phyloP scores from a whole-genome alignment of 441 rosid genomes.

The Arabidopsis lyrata region DNA sequence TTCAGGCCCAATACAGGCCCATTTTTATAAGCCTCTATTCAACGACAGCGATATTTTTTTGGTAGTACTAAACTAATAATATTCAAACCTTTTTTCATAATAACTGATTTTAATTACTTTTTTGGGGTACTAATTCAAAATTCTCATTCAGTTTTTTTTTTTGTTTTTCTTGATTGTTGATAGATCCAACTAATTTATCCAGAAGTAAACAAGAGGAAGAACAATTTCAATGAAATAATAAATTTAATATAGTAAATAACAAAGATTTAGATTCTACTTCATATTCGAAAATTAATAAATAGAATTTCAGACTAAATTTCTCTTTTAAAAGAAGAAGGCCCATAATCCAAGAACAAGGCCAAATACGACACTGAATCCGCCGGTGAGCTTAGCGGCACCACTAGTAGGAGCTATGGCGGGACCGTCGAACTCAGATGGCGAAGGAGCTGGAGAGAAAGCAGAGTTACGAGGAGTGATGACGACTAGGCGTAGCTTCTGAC shows the following conservation, averaged over 20 bases:
- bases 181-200: not conserved
- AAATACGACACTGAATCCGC: slow-evolving; percentile 6
- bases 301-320: slow-evolving; percentile 2
- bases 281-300: slow-evolving; percentile 29
- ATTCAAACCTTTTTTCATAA: no score
- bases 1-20: slow-evolving; percentile 25
- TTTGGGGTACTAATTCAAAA: not conserved
- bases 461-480: slow-evolving; percentile 56
- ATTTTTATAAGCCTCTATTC: no score
- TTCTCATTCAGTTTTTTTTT: not conserved
- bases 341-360: slow-evolving; percentile 43
- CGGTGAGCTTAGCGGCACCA: slow-evolving; percentile 29
- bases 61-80: no score
- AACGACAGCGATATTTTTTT: no score
- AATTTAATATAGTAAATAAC: slow-evolving; percentile 22
- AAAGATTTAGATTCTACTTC: slow-evolving; percentile 29
- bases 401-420: slow-evolving; percentile 75
- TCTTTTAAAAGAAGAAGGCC: slow-evolving; percentile 14
- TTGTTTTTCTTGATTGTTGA: no score
- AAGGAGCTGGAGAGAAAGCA: slow-evolving; percentile 77
- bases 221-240: not conserved
- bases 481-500: slow-evolving; percentile 78
- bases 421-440: slow-evolving; percentile 63
- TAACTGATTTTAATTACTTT: no score
- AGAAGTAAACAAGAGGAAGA: not conserved